Conservation (phyloP, 208 protist genomes). For the Trypanosomatidae sp. region DNA sequence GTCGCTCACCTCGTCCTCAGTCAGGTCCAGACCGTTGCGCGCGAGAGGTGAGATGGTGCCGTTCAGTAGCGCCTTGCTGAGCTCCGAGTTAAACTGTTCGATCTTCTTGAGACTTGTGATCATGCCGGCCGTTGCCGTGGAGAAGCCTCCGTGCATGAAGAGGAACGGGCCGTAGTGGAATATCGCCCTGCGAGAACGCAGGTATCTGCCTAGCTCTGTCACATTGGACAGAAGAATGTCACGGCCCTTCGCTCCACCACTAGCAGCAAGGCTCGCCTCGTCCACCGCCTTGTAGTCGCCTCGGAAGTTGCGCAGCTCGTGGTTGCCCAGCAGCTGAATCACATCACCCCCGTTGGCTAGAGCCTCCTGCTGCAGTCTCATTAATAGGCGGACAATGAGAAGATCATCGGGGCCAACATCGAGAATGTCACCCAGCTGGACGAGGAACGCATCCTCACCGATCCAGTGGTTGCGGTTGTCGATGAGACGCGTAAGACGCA, state of each 20-base stretch:
- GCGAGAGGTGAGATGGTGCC: slow-evolving; percentile 66
- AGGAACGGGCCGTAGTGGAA: slow-evolving; percentile 82
- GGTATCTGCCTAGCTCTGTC: slow-evolving; percentile 67
- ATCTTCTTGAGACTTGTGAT: slow-evolving; percentile 75
- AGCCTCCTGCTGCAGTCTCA: slow-evolving; percentile 74
- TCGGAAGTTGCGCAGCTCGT: slow-evolving; percentile 90
- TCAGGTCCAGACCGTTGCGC: slow-evolving; percentile 53
- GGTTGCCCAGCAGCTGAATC: slow-evolving; percentile 88
- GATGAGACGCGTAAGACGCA: slow-evolving; percentile 70
- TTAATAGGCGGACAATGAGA: slow-evolving; percentile 76
- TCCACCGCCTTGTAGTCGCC: slow-evolving; percentile 84
- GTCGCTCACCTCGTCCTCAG: slow-evolving; percentile 60
- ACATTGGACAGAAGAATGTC: slow-evolving; percentile 65
- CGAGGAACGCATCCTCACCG: slow-evolving; percentile 71
- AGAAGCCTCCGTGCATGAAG: slow-evolving; percentile 93
- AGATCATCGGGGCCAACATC: slow-evolving; percentile 89
- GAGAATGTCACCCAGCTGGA: slow-evolving; percentile 92
- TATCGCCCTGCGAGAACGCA: slow-evolving; percentile 76
- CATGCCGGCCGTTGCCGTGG: slow-evolving; percentile 63
- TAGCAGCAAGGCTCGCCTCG: slow-evolving; percentile 37
- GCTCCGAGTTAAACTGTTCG: slow-evolving; percentile 74
- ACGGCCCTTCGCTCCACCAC: slow-evolving; percentile 62
- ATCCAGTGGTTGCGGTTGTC: slow-evolving; percentile 78
- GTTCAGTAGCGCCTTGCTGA: slow-evolving; percentile 64
- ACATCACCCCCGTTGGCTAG: slow-evolving; percentile 71